Evolutionary conservation across 1,139 yeast genomes (phyloP), one percentile per base, ranked within the genome.

Genomic region (Nakaseomyces glabratus): DNA sequence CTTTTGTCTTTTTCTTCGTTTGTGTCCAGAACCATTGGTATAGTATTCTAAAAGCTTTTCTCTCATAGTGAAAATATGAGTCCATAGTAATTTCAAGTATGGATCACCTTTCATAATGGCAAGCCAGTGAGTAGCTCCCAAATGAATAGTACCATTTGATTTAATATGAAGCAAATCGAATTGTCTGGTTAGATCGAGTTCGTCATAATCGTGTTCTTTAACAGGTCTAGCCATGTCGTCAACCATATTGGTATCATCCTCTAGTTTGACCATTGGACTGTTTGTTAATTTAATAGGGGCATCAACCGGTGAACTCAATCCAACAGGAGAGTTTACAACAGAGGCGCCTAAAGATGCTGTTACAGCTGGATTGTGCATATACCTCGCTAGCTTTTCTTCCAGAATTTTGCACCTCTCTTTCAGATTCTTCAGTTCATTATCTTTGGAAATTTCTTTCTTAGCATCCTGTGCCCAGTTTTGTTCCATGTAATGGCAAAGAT

Each of bases 401-500:
- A 57, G 39, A 21, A 47, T 45, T 31, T 52, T 52, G 2, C 57
- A 54, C 25, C 58, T 50, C 16, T 54, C 60, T 35, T 53, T 48
- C 35, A 57, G 39, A 15, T 50, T 52, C 36, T 54, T 53, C 36
- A 57, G 37, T 41, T 56, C 61, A 7, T 49, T 40, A 18, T 57
- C 61, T 31, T 52, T 54, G 66, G 43, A 72, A 61, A 29, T 78
- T 78, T 53, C 72, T 64, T 39, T 66, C 65, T 54, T 82, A 55
- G 58, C 60, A 41, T 58, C 50, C 46, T 57, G 48, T 3, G 75
- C 73, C 76, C 76, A 71, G n/a, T 64, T 58, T 25, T 74, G 75
- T 37, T 69, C 74, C 49, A 78, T 73, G 51, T 76, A 81, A 42
- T 66, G 74, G 45, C 93, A 81, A 23, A 79, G 59, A 55, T 80